Conservation (phyloP, 768 basidiomycete species). For the Gloeostereum incarnatum region DNA sequence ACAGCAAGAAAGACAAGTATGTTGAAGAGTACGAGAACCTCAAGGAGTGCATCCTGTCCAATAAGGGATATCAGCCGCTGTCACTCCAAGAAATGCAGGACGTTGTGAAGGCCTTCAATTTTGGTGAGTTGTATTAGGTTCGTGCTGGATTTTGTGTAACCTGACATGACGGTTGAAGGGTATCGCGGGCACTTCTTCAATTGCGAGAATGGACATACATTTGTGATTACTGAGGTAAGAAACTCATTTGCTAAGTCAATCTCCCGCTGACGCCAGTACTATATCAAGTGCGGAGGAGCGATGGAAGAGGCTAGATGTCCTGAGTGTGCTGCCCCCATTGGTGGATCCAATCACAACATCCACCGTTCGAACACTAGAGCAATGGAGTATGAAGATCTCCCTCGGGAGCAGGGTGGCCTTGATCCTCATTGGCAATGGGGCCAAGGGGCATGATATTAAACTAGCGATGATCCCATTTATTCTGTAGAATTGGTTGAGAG, state of each 20-base stretch:
- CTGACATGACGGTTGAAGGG: slow-evolving; percentile 9
- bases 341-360: slow-evolving; percentile 19
- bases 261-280: neutral
- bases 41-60: slow-evolving; percentile 7
- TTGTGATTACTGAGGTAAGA: slow-evolving; percentile 30
- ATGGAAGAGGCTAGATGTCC: slow-evolving; percentile 23
- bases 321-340: slow-evolving; percentile 29
- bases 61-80: slow-evolving; percentile 26
- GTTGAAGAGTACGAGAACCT: neutral
- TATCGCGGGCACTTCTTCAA: slow-evolving; percentile 17
- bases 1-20: neutral
- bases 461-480: too few species aligned
- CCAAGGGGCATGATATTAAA: too few species aligned
- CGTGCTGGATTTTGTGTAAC: neutral
- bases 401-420: neutral
- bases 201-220: slow-evolving; percentile 32
- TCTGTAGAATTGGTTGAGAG: too few species aligned
- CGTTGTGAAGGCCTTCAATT: neutral
- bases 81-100: neutral
- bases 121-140: slow-evolving; percentile 11
- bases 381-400: neutral
- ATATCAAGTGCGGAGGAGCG: slow-evolving; percentile 31
- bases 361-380: neutral
- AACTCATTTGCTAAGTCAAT: neutral
- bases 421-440: neutral